Evolutionary conservation across 2,329 filamentous ascomycete species (phyloP), one percentile per base, ranked within the genome.

Genomic region (Beauveria sp.): DNA sequence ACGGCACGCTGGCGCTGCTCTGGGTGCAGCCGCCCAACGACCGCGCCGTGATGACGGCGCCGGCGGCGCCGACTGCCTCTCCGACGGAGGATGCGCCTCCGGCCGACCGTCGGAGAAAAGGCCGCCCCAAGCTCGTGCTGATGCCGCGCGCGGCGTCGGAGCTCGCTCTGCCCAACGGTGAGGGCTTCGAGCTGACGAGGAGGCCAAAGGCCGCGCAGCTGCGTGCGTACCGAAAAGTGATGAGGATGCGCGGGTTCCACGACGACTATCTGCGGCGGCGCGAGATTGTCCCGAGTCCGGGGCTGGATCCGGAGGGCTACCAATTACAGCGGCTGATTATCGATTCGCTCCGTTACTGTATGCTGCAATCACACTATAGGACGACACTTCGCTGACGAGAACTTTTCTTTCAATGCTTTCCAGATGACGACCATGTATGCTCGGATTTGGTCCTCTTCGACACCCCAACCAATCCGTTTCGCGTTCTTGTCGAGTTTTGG

Each of bases 361-460:
- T 5, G 51, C 14, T 43, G 5, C 34, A 37, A 26, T 14, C 34
- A 37, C 12, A 37, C 34, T 14, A 37, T 0, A 37, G 5, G 34
- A 37, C 34, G 10, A 6, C 34, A 12, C 5, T 37, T 37, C 34
- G 12, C 34, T 37, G 34, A 37, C 12, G 5, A 14, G 34, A 14
- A 5, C 12, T 6, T 34, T 37, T 37, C 4, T 37, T 14, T 2
- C 12, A 37, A 37, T 37, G 5, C 12, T 14, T 44, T 22, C 18
- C 9, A 62, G 60, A 40, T 34, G 43, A 62, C 24, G 37, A 58
- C 10, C 18, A 53, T 12, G 55, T 64, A 7, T 56, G 53, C 26
- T 51, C 61, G 2, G 59, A 64, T 44, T n/a, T 65, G 56, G 63
- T 65, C 9, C 61, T 65, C 12, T 16, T 65, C 2, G 62, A 65